Base-by-base conservation (phyloP, 495 filamentous ascomycete genomes). In the Talaromyces adpressus region DNA sequence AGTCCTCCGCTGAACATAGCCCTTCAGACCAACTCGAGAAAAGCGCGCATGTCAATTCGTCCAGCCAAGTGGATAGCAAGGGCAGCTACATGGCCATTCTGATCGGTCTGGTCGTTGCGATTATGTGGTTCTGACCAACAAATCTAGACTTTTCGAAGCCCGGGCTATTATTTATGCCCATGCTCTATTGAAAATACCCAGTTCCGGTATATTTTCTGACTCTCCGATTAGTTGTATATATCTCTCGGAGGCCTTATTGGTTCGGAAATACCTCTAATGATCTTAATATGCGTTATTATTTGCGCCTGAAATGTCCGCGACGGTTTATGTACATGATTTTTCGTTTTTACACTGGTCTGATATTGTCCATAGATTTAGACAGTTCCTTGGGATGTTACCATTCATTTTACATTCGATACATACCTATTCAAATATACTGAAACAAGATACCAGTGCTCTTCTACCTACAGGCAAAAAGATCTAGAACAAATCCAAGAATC, bases 261-360 rank as follows among this genome's bases (percentile, higher is more conserved):
- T 7, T 49, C 45, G 45, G 18, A 49, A 49, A 49, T 49, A 49
- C 45, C 45, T 18, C 45, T 49, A 49, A 49, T 49, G 45, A 49
- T 49, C 16, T 9, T 49, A 49, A 49, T 49, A 49, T 49, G 45
- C n/a, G 45, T 49, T 20, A 49, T 2, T n/a, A 49, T 49, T 49
- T 45, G 39, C 32, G 45, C 45, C 18, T 49, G 6, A 49, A 41
- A 49, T 49, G 18, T 18, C 45, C 22, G 45, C 45, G 2, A 20
- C 45, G 16, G n/a, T 20, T 49, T 89, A 90, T 49, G 45, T 20
- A 49, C 18, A 49, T 49, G 45, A 9, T 20, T 20, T 47, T 49
- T 20, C 18, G 45, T 20, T 49, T 27, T 27, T 27, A 1, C 27
- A 27, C 27, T 27, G 27, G 6, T 30, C 29, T 30, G 29, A 30